phyloP scores from a whole-genome alignment of 2,329 filamentous ascomycete genomes.

The Pseudogymnoascus sp. region DNA sequence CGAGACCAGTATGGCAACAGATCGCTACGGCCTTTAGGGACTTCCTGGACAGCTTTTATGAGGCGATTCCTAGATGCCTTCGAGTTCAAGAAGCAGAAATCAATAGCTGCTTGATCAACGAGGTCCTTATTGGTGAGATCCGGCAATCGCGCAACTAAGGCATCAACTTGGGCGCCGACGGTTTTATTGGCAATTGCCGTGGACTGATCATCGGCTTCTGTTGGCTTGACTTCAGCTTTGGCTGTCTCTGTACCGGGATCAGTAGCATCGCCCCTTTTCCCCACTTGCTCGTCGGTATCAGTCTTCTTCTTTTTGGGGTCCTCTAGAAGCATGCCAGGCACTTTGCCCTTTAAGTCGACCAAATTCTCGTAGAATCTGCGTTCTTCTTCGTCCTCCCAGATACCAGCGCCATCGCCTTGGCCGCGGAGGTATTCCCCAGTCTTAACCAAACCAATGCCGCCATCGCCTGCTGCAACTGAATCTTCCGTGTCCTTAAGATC shows the following conservation, averaged over 20 bases:
- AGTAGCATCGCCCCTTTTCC: conserved; percentile 58
- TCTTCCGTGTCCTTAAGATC: conserved; percentile 79
- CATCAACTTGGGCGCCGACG: conserved; percentile 92
- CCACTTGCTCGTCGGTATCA: conserved; percentile 72
- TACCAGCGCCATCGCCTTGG: conserved; percentile 82
- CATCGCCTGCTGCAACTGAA: conserved; percentile 53
- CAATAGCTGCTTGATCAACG: conserved; percentile 85
- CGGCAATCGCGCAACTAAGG: conserved; percentile 76
- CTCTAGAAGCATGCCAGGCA: conserved; percentile 86
- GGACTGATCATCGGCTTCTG: conserved; percentile 68
- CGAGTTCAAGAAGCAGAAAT: conserved; percentile 97
- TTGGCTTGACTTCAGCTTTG: conserved; percentile 38
- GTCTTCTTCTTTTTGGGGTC: conserved; percentile 90
- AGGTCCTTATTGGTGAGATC: conserved; percentile 86
- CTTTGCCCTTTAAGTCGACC: conserved; percentile 89
- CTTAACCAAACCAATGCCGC: conserved; percentile 87
- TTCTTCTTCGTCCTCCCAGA: conserved; percentile 98
- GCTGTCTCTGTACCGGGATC: conserved; percentile 38
- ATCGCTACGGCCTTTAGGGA: conserved; percentile 89
- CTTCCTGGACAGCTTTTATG: conserved; percentile 85
- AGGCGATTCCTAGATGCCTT: conserved; percentile 94
- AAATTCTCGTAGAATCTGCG: conserved; percentile 96
- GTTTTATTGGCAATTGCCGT: conserved; percentile 96
- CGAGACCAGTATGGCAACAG: conserved; percentile 87
- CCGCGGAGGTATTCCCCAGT: conserved; percentile 87